phyloP scores from a whole-genome alignment of 208 protist species.

The Crithidia mellificae region DNA sequence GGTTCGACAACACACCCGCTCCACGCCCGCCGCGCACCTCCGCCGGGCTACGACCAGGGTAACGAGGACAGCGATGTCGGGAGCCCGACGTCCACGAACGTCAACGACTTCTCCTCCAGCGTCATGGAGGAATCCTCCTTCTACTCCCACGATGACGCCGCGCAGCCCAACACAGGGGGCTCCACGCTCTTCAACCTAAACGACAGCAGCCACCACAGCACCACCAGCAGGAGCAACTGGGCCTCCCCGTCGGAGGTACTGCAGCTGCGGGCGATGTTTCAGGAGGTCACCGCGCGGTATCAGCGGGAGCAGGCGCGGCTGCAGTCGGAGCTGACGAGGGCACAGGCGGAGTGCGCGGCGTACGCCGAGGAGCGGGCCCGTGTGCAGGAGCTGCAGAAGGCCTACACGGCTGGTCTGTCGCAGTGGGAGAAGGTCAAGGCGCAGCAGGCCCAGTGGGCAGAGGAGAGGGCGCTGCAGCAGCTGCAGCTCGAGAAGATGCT shows the following conservation, averaged over 20 bases:
- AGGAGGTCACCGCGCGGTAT: conserved; percentile 41
- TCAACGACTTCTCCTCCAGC: conserved; percentile 9
- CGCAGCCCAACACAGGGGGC: no score
- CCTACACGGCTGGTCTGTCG: conserved; percentile 42
- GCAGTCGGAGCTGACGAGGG: conserved; percentile 33
- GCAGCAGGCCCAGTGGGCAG: conserved; percentile 45
- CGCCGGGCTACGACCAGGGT: no score
- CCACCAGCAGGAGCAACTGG: conserved; percentile 42
- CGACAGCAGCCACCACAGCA: neutral
- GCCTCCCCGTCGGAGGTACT: conserved; percentile 76
- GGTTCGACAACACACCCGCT: no score
- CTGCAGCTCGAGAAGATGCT: conserved; percentile 58
- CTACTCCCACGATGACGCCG: conserved; percentile 3
- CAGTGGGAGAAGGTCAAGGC: conserved; percentile 31
- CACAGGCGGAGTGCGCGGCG: conserved; percentile 28
- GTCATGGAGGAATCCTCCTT: neutral
- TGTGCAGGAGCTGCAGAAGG: conserved; percentile 37
- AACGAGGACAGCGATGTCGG: neutral
- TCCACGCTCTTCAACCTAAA: neutral
- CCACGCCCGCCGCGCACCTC: no score
- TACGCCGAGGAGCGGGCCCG: conserved; percentile 32
- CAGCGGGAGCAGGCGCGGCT: conserved; percentile 39
- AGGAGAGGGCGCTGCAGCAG: conserved; percentile 60
- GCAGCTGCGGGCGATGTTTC: conserved; percentile 51
- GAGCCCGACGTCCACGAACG: conserved; percentile 4